These are phyloP conservation scores for Colletotrichum sp. DNA, from an alignment of 2,329 filamentous ascomycete genomes.

Conservation along the genomic window DNA sequence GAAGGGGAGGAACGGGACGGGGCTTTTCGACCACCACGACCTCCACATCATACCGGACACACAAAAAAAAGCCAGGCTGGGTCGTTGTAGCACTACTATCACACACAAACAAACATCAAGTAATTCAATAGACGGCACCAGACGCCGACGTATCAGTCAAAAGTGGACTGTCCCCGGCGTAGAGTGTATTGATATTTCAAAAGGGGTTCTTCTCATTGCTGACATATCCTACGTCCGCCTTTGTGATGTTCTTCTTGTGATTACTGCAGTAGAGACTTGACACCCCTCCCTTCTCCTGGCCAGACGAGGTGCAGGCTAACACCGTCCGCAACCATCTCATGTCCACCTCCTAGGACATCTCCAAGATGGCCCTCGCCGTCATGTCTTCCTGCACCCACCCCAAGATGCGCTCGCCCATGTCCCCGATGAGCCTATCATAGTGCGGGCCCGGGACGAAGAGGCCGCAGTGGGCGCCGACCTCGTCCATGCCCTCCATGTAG, in stretches of 20 bases:
- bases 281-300: not conserved
- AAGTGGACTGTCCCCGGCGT: not conserved
- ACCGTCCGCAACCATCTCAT: not conserved
- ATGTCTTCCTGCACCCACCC: constrained; percentile 73
- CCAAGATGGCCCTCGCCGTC: constrained; percentile 44
- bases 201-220: not conserved
- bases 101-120: not conserved
- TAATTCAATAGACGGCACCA: constrained; percentile 18
- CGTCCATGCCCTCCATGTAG: constrained; percentile 83
- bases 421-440: constrained; percentile 78
- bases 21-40: not conserved
- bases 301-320: not conserved
- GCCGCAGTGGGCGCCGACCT: constrained; percentile 84
- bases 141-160: constrained; percentile 2
- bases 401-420: constrained; percentile 70
- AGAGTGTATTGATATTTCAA: not conserved
- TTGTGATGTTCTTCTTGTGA: not conserved
- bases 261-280: not conserved
- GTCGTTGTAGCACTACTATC: constrained; percentile 17
- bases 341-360: constrained; percentile 24
- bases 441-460: constrained; percentile 77
- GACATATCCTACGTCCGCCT: not conserved
- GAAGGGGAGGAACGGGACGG: constrained; percentile 9
- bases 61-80: constrained; percentile 7
- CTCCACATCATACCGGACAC: constrained; percentile 3